These are phyloP conservation scores for Periconia sp. DNA, from an alignment of 2,329 filamentous ascomycete genomes.

Conservation along the genomic window DNA sequence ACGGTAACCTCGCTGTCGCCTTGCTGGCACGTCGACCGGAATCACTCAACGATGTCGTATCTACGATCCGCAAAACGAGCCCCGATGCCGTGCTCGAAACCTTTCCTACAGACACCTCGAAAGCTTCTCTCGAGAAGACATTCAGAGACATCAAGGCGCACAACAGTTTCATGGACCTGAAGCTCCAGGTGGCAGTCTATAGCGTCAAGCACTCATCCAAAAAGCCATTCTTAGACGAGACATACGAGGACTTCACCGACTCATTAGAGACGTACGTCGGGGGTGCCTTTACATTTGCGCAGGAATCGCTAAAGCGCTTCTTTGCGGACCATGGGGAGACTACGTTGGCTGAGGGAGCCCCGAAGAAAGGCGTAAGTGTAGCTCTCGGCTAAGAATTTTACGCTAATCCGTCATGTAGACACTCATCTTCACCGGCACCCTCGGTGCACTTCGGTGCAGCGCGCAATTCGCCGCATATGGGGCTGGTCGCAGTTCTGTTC, in stretches of 20 bases:
- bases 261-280: conserved; percentile 61
- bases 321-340: conserved; percentile 59
- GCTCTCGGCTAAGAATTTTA: background rate
- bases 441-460: conserved; percentile 61
- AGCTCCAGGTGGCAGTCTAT: conserved; percentile 61
- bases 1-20: conserved; percentile 63
- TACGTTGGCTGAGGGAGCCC: conserved; percentile 52
- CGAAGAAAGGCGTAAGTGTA: conserved; percentile 57
- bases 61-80: conserved; percentile 49
- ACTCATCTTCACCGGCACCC: conserved; percentile 63
- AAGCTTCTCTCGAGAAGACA: conserved; percentile 53
- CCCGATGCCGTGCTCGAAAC: conserved; percentile 56
- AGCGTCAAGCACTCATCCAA: conserved; percentile 62
- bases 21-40: conserved; percentile 59
- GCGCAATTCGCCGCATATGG: conserved; percentile 63
- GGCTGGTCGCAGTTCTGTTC: conserved; percentile 57
- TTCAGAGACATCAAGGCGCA: conserved; percentile 59
- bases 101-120: conserved; percentile 59
- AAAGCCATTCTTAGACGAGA: conserved; percentile 63
- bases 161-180: conserved; percentile 55
- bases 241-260: conserved; percentile 52
- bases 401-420: conserved; percentile 36
- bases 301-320: conserved; percentile 59
- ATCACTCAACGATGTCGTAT: conserved; percentile 51
- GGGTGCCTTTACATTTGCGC: conserved; percentile 62